A percentile compares a stretch with the other conserved stretches of the same genome.
Conservation (phyloP, 768 basidiomycete genomes). For the Lactarius akahatsu region DNA sequence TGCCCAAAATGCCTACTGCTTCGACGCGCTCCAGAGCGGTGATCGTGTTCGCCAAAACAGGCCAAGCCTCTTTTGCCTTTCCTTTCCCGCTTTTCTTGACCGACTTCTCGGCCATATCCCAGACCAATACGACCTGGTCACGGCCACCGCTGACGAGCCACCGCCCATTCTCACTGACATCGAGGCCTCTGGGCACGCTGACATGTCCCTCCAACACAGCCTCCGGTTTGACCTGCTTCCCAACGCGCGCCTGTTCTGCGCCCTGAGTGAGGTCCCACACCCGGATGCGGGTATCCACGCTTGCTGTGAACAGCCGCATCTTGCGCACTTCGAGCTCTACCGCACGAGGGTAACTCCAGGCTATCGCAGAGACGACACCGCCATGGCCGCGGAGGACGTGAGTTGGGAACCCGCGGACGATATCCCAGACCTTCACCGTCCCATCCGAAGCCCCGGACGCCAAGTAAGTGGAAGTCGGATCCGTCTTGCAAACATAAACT, state of each 20-base stretch:
- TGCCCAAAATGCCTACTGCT: slow-evolving; percentile 69
- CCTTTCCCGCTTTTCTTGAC: slow-evolving; percentile 46
- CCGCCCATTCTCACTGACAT: slow-evolving; percentile 79
- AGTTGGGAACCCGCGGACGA: slow-evolving; percentile 81
- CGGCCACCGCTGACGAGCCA: slow-evolving; percentile 91
- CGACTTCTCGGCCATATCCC: slow-evolving; percentile 61
- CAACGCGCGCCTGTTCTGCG: slow-evolving; percentile 55
- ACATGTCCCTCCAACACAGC: slow-evolving; percentile 93
- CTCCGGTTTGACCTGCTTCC: slow-evolving; percentile 60
- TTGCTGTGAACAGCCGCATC: slow-evolving; percentile 87
- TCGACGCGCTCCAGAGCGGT: slow-evolving; percentile 85
- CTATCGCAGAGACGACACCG: slow-evolving; percentile 90
- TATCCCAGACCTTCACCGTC: slow-evolving; percentile 95
- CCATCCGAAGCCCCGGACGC: slow-evolving; percentile 97
- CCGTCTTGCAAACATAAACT: slow-evolving; percentile 82
- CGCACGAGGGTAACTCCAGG: slow-evolving; percentile 74
- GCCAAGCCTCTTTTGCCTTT: slow-evolving; percentile 48
- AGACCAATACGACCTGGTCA: slow-evolving; percentile 89
- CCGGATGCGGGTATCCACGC: slow-evolving; percentile 89
- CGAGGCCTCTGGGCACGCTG: slow-evolving; percentile 89
- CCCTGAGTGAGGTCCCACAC: slow-evolving; percentile 73
- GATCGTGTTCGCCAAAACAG: slow-evolving; percentile 73
- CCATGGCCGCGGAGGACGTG: slow-evolving; percentile 97
- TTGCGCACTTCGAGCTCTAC: slow-evolving; percentile 41
- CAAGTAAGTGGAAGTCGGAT: slow-evolving; percentile 85